A percentile compares a stretch with the other conserved stretches of the same genome.
Evolutionary conservation across 805 yeast species (phyloP).

Genomic region (Soucietia sequanensis): DNA sequence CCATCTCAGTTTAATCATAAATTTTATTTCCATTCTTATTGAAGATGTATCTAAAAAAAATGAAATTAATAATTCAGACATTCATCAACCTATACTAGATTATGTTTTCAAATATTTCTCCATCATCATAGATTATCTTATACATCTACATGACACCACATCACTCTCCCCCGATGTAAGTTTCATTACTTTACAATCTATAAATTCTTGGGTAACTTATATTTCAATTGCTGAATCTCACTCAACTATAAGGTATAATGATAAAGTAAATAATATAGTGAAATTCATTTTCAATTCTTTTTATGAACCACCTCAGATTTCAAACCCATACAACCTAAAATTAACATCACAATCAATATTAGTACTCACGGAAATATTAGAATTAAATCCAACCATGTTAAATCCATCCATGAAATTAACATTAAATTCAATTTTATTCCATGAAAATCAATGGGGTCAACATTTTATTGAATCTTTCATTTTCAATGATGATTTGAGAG

Average conservation of each 20-base stretch:
- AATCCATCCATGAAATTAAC: constrained; percentile 7
- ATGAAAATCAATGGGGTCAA: constrained; percentile 42
- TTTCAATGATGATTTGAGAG: constrained; percentile 25
- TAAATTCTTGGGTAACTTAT: constrained; percentile 38
- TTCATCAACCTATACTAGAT: constrained; percentile 39
- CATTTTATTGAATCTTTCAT: constrained; percentile 33
- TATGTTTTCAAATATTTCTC: constrained; percentile 27
- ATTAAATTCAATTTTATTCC: constrained; percentile 36
- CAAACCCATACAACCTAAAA: not conserved
- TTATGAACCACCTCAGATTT: not conserved
- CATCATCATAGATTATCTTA: constrained; percentile 13
- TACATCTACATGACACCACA: not conserved
- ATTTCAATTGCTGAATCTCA: constrained; percentile 33
- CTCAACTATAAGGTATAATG: constrained; percentile 30
- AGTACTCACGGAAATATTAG: constrained; percentile 45
- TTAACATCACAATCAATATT: constrained; percentile 23
- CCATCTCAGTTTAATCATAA: constrained; percentile 14
- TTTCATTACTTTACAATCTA: constrained; percentile 17
- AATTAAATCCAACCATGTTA: constrained; percentile 44
- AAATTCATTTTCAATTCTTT: constrained; percentile 14
- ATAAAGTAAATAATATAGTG: constrained; percentile 4
- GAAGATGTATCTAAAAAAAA: constrained; percentile 50
- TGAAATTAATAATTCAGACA: constrained; percentile 14
- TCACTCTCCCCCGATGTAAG: not conserved
- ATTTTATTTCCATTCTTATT: constrained; percentile 45